These are phyloP conservation scores for Globisporangium mamillatum DNA, from an alignment of 352 stramenopile genomes.

Conservation along the genomic window DNA sequence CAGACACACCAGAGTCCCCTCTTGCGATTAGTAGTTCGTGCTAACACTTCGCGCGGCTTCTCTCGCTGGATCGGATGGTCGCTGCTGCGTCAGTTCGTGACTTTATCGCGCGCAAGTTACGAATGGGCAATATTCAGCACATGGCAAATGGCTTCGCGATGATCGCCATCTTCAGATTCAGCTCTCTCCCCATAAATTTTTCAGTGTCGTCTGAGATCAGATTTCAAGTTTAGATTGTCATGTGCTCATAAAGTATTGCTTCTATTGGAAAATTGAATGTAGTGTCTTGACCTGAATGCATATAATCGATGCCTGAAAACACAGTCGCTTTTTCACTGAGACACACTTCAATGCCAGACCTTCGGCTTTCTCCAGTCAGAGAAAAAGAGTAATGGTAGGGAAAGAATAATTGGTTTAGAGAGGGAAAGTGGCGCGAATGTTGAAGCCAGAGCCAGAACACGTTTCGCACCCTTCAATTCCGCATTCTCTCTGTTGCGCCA, in stretches of 20 bases:
- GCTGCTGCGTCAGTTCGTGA: not conserved
- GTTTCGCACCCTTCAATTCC: not conserved
- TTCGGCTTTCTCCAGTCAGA: not conserved
- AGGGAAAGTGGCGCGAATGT: not conserved
- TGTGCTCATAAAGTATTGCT: not conserved
- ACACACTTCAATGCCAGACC: not conserved
- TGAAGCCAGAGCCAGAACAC: slow-evolving; percentile 7
- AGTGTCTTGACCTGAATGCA: not conserved
- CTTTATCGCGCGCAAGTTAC: not conserved
- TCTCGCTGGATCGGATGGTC: not conserved
- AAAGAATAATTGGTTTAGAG: slow-evolving; percentile 7
- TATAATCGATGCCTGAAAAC: not conserved
- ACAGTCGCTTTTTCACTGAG: not conserved
- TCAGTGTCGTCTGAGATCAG: not conserved
- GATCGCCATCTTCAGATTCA: not conserved
- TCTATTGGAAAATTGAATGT: not conserved
- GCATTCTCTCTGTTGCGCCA: slow-evolving; percentile 6
- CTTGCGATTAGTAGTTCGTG: not conserved
- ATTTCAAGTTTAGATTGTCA: not conserved
- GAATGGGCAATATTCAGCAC: not conserved
- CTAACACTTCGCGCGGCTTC: not conserved
- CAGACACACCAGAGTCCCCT: not conserved
- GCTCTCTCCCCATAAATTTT: not conserved
- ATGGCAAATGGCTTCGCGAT: not conserved
- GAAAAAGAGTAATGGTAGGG: slow-evolving; percentile 1